Conservation (phyloP, 176 grass and related monocot species). For the Lolium perenne region DNA sequence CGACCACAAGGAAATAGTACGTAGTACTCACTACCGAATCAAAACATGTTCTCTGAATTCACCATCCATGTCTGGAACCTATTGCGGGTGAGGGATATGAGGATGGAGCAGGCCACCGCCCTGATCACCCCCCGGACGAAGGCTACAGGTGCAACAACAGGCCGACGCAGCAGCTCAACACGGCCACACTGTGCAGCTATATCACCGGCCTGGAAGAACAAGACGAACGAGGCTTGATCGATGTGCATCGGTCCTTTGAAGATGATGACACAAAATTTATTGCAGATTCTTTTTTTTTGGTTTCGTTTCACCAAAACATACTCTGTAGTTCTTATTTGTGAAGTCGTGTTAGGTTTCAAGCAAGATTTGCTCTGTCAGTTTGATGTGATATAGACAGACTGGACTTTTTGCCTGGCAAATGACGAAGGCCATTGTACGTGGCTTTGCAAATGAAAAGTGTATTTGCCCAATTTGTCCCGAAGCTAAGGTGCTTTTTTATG, state of each 20-base stretch:
- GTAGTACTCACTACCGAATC: background rate
- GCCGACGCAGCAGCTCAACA: conserved; percentile 67
- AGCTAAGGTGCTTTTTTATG: too few relatives aligned
- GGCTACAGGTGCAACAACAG: conserved; percentile 58
- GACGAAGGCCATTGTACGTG: too few relatives aligned
- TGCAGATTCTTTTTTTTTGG: too few relatives aligned
- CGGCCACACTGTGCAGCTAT: conserved; percentile 67
- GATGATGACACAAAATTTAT: background rate
- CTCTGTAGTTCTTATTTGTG: too few relatives aligned
- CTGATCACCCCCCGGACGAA: conserved; percentile 58
- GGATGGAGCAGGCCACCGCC: conserved; percentile 51
- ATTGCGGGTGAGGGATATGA: conserved; percentile 69
- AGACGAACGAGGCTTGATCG: background rate
- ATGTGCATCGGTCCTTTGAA: background rate
- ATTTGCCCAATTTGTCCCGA: too few relatives aligned
- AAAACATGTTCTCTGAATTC: background rate
- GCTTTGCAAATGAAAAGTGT: too few relatives aligned
- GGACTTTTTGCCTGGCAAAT: too few relatives aligned
- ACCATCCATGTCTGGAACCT: background rate
- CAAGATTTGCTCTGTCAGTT: too few relatives aligned
- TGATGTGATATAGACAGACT: too few relatives aligned
- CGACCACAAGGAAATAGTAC: background rate
- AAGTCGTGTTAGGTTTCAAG: too few relatives aligned
- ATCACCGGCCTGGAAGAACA: conserved; percentile 35
- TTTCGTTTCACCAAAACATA: too few relatives aligned